Evolutionary conservation across 257 asterid species (phyloP), one percentile per base, ranked within the genome.

Genomic region (Przewalskia tangutica): DNA sequence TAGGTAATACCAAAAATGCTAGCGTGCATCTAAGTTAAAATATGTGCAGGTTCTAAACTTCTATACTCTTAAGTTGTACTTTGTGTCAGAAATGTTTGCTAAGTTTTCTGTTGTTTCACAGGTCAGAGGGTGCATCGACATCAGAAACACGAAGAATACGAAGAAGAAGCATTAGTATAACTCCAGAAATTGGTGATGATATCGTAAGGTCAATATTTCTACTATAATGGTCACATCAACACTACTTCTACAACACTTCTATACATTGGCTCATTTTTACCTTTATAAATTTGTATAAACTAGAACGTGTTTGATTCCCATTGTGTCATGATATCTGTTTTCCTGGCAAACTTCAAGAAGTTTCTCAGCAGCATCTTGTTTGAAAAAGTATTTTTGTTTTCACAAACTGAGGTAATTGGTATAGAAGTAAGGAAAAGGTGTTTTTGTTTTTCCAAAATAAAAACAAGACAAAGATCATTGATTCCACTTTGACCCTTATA

Each of bases 141-240:
- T 84, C 94, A 53, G 98, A 96, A 10, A 84, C 94, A 40, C 95
- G 95, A 77, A 91, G 94, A 84, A 59, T 90, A 82, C 91, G 99
- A 87, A 87, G 99, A 86, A 91, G 99, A 86, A 94, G 98, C 90
- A 89, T 95, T 58, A 95, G 99, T 85, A 92, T 95, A 91, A 93
- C 97, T 71, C 99, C 99, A 27, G 98, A 96, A 86, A 92, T 96
- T 83, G 92, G 98, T 86, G 99, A 96, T 88, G 98, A 96, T 87
- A 94, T 94, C 83, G 98, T 90, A 85, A 96, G 98, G 98, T 96
- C 85, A 87, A 86, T 84, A 82, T 81, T 82, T 78, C 73, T 71
- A 20, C 78, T 71, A 71, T 20, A 71, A 71, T 46, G 55, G 36
- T 71, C 78, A 44, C 18, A 42, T 44, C 38, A 44, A 70, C 58